A percentile compares a stretch with the other conserved stretches of the same genome.
Conservation (phyloP, 2,329 filamentous ascomycete genomes). For the Domatiomyces globalis region DNA sequence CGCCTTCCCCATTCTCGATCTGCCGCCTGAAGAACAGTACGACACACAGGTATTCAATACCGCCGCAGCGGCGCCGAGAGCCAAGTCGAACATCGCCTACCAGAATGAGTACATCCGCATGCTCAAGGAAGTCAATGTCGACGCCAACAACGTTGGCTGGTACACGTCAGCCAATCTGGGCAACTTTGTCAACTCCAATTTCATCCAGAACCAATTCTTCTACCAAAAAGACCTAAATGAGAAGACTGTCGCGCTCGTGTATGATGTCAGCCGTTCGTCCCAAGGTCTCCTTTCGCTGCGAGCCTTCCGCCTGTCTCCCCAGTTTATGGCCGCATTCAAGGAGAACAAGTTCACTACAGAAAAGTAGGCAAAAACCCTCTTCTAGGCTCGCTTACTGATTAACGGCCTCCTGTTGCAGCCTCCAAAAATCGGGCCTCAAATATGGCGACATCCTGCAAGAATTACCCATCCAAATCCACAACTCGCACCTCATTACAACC, state of each 20-base stretch:
- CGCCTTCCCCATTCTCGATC: conserved; percentile 74
- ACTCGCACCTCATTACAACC: conserved; percentile 90
- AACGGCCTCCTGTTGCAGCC: conserved; percentile 36
- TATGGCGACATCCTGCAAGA: conserved; percentile 91
- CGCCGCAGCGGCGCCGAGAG: conserved; percentile 76
- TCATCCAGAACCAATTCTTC: conserved; percentile 95
- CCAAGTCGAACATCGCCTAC: conserved; percentile 78
- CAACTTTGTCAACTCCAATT: conserved; percentile 88
- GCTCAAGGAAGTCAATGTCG: conserved; percentile 91
- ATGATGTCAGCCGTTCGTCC: conserved; percentile 88
- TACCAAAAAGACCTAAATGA: conserved; percentile 91
- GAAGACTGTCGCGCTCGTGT: conserved; percentile 72
- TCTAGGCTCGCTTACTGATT: background rate
- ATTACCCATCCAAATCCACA: conserved; percentile 79
- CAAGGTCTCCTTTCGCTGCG: conserved; percentile 81
- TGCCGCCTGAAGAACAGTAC: conserved; percentile 57
- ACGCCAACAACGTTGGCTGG: conserved; percentile 96
- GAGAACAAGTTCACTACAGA: conserved; percentile 97
- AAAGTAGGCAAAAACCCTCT: conserved; percentile 45
- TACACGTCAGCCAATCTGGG: conserved; percentile 98
- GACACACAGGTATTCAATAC: conserved; percentile 53
- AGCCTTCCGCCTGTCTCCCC: conserved; percentile 76
- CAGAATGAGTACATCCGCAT: conserved; percentile 96
- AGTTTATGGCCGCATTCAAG: conserved; percentile 84
- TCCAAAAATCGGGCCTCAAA: conserved; percentile 85